Conservation (phyloP, 2,329 filamentous ascomycete species). For the Alternaria gaisen region DNA sequence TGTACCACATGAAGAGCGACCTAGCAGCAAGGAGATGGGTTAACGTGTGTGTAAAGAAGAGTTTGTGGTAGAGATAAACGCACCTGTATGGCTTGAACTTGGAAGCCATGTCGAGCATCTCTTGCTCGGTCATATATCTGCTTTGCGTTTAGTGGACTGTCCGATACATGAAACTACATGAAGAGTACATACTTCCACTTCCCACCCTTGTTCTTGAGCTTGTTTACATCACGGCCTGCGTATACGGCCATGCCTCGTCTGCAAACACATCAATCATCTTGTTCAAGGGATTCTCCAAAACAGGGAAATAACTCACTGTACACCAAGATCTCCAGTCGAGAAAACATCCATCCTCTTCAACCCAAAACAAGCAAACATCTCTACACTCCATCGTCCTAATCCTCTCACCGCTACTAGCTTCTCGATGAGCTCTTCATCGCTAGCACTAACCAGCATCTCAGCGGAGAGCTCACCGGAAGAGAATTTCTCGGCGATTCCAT, state of each 20-base stretch:
- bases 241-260: slow-evolving; percentile 89
- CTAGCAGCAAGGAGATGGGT: slow-evolving; percentile 51
- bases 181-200: slow-evolving; percentile 76
- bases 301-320: slow-evolving; percentile 69
- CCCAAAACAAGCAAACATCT: slow-evolving; percentile 93
- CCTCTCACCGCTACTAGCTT: slow-evolving; percentile 86
- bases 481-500: slow-evolving; percentile 86
- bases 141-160: background rate
- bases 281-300: background rate
- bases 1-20: slow-evolving; percentile 97
- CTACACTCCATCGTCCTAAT: slow-evolving; percentile 87
- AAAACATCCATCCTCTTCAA: slow-evolving; percentile 95
- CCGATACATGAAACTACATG: background rate
- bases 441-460: slow-evolving; percentile 76
- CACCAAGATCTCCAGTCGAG: slow-evolving; percentile 87
- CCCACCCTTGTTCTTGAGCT: slow-evolving; percentile 79
- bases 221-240: slow-evolving; percentile 80
- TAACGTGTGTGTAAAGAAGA: slow-evolving; percentile 11
- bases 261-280: background rate
- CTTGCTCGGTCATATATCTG: slow-evolving; percentile 86
- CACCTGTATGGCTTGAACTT: slow-evolving; percentile 83
- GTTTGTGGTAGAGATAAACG: slow-evolving; percentile 35
- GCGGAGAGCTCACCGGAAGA: slow-evolving; percentile 76
- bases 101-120: slow-evolving; percentile 85
- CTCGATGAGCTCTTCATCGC: slow-evolving; percentile 86